Base-by-base conservation (phyloP, 345 rosid species). In the Ricinus communis region DNA sequence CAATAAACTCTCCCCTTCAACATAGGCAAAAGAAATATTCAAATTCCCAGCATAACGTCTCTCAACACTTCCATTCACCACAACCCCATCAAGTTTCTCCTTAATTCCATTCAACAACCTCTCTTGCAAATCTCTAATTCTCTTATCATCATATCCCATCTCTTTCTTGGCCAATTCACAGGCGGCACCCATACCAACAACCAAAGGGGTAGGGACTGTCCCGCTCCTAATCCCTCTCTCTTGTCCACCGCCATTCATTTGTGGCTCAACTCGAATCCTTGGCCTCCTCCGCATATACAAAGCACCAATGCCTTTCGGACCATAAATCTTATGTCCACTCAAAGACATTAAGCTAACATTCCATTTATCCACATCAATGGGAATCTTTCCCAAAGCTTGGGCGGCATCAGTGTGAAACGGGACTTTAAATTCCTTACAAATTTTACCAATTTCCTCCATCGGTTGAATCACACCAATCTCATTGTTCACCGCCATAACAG, bases 181-280 rank as follows among this genome's bases (percentile, higher is more conserved):
- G 0, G 99, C 99, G 0, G 93, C 86, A 0, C 97, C 99, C 76
- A 95, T 84, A 27, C 99, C 98, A 16, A 95, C 96, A 40, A 85
- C 90, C 8, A 92, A 85, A 0, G 96, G 98, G 11, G 99, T 86
- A 6, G 98, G 87, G 66, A 88, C 86, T 0, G 99, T 95, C 25
- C 99, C 99, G 47, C 99, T 90, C 72, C 99, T 75, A 55, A 92
- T 88, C 36, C 99, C 99, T 63, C 99, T 89, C 91, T 95, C 99
- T 77, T 95, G 99, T 25, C 99, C 99, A 40, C 99, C 99, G 43
- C 99, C 99, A 58, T 89, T 95, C 86, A 95, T 95, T 69, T 90
- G 82, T 0, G 99, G 94, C 79, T 92, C 99, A 31, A 92, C 89
- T 22, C 99, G 69, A 9, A 95, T 87, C 45, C 97, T 80, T 0